Evolutionary conservation across 2,329 filamentous ascomycete genomes (phyloP).

Genomic region (Tolypocladium pustulatum): DNA sequence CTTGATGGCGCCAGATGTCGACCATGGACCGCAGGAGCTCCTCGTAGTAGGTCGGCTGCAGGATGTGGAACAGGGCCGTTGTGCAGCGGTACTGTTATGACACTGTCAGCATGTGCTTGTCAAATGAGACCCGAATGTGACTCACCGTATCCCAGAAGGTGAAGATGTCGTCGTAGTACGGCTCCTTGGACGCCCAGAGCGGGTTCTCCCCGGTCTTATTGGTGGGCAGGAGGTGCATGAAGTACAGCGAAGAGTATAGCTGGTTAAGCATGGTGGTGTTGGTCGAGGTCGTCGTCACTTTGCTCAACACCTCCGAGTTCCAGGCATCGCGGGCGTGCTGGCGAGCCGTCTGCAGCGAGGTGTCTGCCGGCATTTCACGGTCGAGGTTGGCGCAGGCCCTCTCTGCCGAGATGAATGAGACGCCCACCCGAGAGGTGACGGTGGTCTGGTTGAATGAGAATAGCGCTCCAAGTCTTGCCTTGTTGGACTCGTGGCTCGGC

Average conservation of each 20-base stretch:
- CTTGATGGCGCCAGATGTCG: conserved; percentile 56
- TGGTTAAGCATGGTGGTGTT: conserved; percentile 44
- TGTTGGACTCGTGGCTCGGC: conserved; percentile 19
- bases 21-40: conserved; percentile 58
- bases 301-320: conserved; percentile 52
- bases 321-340: conserved; percentile 39
- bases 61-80: conserved; percentile 52
- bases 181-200: conserved; percentile 50
- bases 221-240: conserved; percentile 58
- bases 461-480: conserved; percentile 35
- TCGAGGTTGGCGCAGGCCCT: conserved; percentile 51
- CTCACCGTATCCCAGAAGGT: conserved; percentile 50
- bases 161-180: conserved; percentile 63
- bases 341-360: conserved; percentile 31
- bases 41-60: conserved; percentile 52
- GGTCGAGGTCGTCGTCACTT: conserved; percentile 49
- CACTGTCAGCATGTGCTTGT: conserved; percentile 3
- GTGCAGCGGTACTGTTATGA: conserved; percentile 46
- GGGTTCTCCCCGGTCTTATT: conserved; percentile 65
- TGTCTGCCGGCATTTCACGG: conserved; percentile 39
- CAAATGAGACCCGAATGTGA: neutral
- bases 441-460: conserved; percentile 39
- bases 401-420: conserved; percentile 54
- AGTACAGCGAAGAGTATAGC: conserved; percentile 59
- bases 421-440: conserved; percentile 50